These are phyloP conservation scores for Epicoccum sorghinum DNA, from an alignment of 2,329 filamentous ascomycete species.

Conservation along the genomic window DNA sequence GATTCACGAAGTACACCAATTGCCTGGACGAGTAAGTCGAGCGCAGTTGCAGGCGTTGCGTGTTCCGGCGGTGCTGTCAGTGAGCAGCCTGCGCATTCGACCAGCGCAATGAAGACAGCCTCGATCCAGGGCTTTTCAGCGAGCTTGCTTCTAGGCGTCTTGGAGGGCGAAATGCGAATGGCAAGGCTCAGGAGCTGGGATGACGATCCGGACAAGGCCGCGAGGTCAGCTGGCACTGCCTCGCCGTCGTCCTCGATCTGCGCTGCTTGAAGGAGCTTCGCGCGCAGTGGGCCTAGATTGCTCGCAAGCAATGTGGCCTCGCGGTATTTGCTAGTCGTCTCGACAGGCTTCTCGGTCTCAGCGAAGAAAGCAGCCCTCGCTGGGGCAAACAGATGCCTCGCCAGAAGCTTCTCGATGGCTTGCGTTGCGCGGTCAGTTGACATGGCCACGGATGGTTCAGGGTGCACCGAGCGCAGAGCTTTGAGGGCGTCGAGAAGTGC, in stretches of 20 bases:
- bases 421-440: conserved; percentile 19
- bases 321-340: conserved; percentile 1
- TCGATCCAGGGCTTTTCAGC: conserved; percentile 55
- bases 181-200: conserved; percentile 49
- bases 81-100: conserved; percentile 43
- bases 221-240: conserved; percentile 26
- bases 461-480: conserved; percentile 3
- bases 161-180: conserved; percentile 48
- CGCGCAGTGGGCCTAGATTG: conserved; percentile 35
- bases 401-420: conserved; percentile 46
- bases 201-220: conserved; percentile 34
- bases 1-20: conserved; percentile 33
- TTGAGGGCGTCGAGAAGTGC: conserved; percentile 31
- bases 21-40: conserved; percentile 33
- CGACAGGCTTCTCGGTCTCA: conserved; percentile 11
- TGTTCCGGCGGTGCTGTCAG: conserved; percentile 31
- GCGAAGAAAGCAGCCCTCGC: conserved; percentile 47
- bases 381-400: conserved; percentile 52
- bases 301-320: conserved; percentile 25
- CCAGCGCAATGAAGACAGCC: conserved; percentile 45
- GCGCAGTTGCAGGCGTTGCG: conserved; percentile 23
- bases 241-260: conserved; percentile 39
- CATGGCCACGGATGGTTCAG: neutral
- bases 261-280: conserved; percentile 39
- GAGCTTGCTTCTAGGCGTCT: conserved; percentile 48